Evolutionary conservation across 1,139 yeast genomes (phyloP).

Genomic region (Williopsis jadinii): DNA sequence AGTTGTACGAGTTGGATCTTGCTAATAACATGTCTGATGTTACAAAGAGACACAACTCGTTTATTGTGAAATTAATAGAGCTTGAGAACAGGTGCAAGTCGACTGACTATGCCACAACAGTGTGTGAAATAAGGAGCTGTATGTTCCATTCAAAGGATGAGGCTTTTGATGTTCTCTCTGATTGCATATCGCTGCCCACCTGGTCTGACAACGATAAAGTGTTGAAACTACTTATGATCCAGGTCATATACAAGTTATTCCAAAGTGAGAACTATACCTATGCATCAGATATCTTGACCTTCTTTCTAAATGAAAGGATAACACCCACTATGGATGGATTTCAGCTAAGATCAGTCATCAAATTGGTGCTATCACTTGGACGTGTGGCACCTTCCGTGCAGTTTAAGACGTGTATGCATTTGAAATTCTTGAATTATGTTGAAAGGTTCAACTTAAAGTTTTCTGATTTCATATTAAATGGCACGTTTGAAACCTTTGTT

Average conservation of each 20-base stretch:
- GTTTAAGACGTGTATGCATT: constrained; percentile 15
- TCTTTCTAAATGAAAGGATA: constrained; percentile 8
- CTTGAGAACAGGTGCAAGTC: constrained; percentile 11
- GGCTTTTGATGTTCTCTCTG: background rate
- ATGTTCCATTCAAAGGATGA: background rate
- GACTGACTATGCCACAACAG: constrained; percentile 5
- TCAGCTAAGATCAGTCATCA: constrained; percentile 13
- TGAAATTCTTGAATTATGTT: constrained; percentile 17
- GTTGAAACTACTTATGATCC: constrained; percentile 16
- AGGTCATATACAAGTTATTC: constrained; percentile 15
- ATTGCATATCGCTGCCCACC: constrained; percentile 1
- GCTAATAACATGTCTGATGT: constrained; percentile 5
- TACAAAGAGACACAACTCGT: constrained; percentile 14
- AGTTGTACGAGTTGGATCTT: constrained; percentile 13
- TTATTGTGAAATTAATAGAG: constrained; percentile 17
- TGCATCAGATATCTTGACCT: constrained; percentile 4
- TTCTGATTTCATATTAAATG: constrained; percentile 13
- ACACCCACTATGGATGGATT: background rate
- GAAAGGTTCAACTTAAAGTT: constrained; percentile 11
- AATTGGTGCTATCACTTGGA: constrained; percentile 15
- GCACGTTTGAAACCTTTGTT: constrained; percentile 6
- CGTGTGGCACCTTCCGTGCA: constrained; percentile 10
- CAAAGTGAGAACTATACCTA: constrained; percentile 9
- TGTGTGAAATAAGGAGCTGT: constrained; percentile 8
- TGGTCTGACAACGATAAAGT: background rate